phyloP scores from a whole-genome alignment of 441 rosid genomes.

The Gossypium lobatum region DNA sequence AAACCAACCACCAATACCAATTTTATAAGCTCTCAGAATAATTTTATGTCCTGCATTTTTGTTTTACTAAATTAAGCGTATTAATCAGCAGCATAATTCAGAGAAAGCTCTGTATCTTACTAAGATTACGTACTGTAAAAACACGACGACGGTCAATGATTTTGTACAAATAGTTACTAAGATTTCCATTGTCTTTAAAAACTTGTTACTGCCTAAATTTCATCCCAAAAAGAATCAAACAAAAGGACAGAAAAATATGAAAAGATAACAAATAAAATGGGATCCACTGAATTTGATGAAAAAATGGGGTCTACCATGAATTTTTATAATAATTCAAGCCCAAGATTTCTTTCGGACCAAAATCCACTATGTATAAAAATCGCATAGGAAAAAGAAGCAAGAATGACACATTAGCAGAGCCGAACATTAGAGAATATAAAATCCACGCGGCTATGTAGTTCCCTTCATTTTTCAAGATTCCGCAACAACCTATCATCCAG shows the following conservation, averaged over 20 bases:
- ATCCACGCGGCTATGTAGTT: not conserved
- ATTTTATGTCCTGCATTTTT: slow-evolving; percentile 45
- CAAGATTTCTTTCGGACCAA: slow-evolving; percentile 14
- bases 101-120: slow-evolving; percentile 25
- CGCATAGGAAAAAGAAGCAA: not conserved
- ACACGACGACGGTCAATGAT: slow-evolving; percentile 13
- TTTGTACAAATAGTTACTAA: slow-evolving; percentile 26
- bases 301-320: slow-evolving; percentile 27
- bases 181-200: not conserved
- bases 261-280: slow-evolving; percentile 36
- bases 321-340: slow-evolving; percentile 19
- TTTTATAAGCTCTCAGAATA: slow-evolving; percentile 23
- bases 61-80: slow-evolving; percentile 23
- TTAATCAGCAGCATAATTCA: slow-evolving; percentile 17
- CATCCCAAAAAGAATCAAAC: slow-evolving; percentile 20
- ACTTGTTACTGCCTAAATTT: not conserved
- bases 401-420: not conserved
- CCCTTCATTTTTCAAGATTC: not conserved
- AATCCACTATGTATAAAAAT: not conserved
- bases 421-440: not conserved
- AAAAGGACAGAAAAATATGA: slow-evolving; percentile 28
- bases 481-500: not conserved
- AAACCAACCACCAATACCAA: slow-evolving; percentile 31
- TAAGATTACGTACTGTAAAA: slow-evolving; percentile 7
- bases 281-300: slow-evolving; percentile 46